Percentiles rank a stretch among this genome's conserved stretches.
Evolutionary conservation across 2,329 filamentous ascomycete species (phyloP).

Genomic region (Drechslerella stenobrocha): DNA sequence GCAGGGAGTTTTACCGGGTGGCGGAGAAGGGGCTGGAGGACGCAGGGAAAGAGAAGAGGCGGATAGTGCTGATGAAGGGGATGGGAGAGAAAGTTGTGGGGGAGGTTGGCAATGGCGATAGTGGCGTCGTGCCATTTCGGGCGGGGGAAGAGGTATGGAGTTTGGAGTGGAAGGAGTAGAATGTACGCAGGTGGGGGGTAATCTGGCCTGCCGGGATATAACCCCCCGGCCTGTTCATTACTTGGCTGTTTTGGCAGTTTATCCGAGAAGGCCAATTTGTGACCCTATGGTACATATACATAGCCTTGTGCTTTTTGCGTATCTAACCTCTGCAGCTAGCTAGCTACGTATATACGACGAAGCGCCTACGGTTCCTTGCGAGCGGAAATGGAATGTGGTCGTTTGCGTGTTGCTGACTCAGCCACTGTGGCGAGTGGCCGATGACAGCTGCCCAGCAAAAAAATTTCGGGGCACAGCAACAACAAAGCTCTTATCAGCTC

Average conservation of each 20-base stretch:
- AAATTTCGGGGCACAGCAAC: slow-evolving; percentile 36
- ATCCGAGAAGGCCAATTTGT: too few species aligned
- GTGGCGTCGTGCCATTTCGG: slow-evolving; percentile 68
- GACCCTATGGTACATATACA: too few species aligned
- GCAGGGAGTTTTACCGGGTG: slow-evolving; percentile 64
- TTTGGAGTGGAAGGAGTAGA: slow-evolving; percentile 57
- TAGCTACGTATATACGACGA: neutral
- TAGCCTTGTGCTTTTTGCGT: too few species aligned
- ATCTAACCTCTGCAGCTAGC: too few species aligned
- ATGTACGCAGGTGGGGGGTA: too few species aligned
- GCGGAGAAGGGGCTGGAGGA: slow-evolving; percentile 56
- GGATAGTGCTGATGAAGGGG: slow-evolving; percentile 63
- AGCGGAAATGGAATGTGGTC: neutral
- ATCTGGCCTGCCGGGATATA: too few species aligned
- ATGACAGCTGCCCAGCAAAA: slow-evolving; percentile 34
- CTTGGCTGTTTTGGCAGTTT: too few species aligned
- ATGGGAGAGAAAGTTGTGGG: slow-evolving; percentile 61
- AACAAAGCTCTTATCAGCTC: slow-evolving; percentile 48
- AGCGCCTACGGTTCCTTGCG: neutral
- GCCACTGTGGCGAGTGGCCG: neutral
- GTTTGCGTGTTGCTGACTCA: slow-evolving; percentile 11
- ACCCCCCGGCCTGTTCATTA: too few species aligned
- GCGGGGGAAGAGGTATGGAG: slow-evolving; percentile 66
- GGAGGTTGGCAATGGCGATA: slow-evolving; percentile 61
- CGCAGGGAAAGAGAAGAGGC: slow-evolving; percentile 36